These are phyloP conservation scores for Henckelia pumila DNA, from an alignment of 257 asterid species.

Conservation along the genomic window DNA sequence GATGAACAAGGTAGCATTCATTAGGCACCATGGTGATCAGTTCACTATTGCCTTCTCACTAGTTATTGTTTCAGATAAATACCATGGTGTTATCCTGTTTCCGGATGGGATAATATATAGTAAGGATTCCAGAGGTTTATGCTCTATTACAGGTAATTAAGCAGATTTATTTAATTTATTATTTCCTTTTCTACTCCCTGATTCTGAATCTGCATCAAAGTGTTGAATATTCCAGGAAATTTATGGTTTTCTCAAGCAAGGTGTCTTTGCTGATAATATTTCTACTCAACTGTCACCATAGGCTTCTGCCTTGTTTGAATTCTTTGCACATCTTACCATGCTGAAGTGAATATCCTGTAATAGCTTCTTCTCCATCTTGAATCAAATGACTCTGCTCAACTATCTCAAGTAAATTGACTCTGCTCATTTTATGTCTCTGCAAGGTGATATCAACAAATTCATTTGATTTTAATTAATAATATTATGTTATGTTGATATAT, in stretches of 20 bases:
- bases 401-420: conserved; percentile 68
- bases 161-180: neutral
- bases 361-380: conserved; percentile 89
- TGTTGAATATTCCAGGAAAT: conserved; percentile 64
- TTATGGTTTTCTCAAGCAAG: conserved; percentile 78
- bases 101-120: conserved; percentile 99
- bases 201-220: neutral
- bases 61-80: conserved; percentile 55
- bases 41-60: conserved; percentile 26
- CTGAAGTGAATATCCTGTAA: conserved; percentile 29
- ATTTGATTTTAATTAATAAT: conserved; percentile 10
- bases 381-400: conserved; percentile 97
- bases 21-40: conserved; percentile 15
- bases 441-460: conserved; percentile 13
- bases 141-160: conserved; percentile 91
- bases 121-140: conserved; percentile 92
- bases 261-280: conserved; percentile 77
- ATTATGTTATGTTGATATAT: conserved; percentile 43
- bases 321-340: conserved; percentile 52
- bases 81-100: conserved; percentile 88
- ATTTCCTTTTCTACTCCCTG: conserved; percentile 13
- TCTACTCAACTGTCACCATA: conserved; percentile 94
- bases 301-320: conserved; percentile 94
- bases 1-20: conserved; percentile 65
- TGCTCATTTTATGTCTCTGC: conserved; percentile 11